Conservation (phyloP, 148 eudicot species). For the Vaccinium macrocarpon region DNA sequence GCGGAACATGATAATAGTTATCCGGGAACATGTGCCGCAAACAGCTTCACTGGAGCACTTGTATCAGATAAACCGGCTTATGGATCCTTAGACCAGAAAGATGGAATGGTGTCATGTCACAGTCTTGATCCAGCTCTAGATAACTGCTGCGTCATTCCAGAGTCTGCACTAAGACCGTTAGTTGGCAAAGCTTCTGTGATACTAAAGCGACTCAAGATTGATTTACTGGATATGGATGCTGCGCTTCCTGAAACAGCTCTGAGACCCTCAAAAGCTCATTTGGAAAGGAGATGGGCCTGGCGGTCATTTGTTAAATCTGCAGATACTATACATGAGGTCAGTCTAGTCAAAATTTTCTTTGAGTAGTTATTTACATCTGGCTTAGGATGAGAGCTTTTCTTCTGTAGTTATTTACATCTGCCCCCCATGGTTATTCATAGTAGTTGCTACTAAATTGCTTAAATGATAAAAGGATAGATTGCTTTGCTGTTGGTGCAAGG, state of each 20-base stretch:
- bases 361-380: neutral
- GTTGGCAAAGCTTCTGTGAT: slow-evolving; percentile 45
- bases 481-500: neutral
- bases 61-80: slow-evolving; percentile 19
- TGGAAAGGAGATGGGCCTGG: slow-evolving; percentile 58
- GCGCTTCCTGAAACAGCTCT: slow-evolving; percentile 60
- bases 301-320: slow-evolving; percentile 63
- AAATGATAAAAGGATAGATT: neutral
- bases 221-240: slow-evolving; percentile 73
- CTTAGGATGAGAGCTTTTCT: neutral
- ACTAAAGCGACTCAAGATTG: slow-evolving; percentile 50
- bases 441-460: slow-evolving; percentile 1
- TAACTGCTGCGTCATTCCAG: slow-evolving; percentile 37
- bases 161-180: slow-evolving; percentile 56
- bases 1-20: slow-evolving; percentile 18
- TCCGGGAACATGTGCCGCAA: slow-evolving; percentile 6
- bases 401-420: neutral
- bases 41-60: slow-evolving; percentile 15
- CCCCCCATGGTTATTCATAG: neutral
- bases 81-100: slow-evolving; percentile 15
- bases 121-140: slow-evolving; percentile 11
- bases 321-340: slow-evolving; percentile 57
- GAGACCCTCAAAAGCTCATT: slow-evolving; percentile 37
- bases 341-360: neutral
- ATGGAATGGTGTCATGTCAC: slow-evolving; percentile 8